A percentile compares a stretch with the other conserved stretches of the same genome.
Evolutionary conservation across 164 flowering plant genomes (phyloP).

Genomic region (Liriodendron chinense): DNA sequence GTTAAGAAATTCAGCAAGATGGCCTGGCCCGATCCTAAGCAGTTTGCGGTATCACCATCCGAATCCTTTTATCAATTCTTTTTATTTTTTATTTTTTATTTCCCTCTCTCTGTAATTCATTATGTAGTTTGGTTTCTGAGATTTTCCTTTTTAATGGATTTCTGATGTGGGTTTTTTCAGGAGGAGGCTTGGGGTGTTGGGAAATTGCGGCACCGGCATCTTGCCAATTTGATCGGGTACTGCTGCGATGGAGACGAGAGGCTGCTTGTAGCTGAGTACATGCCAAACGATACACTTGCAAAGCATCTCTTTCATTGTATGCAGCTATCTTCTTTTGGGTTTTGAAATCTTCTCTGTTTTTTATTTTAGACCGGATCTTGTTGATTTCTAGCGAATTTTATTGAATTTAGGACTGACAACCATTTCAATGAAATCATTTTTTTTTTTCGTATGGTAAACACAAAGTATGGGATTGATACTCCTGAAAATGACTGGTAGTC

Average conservation of each 20-base stretch:
- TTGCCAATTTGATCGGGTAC: conserved; percentile 94
- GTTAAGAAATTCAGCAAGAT: conserved; percentile 73
- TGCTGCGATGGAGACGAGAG: conserved; percentile 97
- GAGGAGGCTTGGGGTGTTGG: conserved; percentile 95
- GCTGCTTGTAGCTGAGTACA: conserved; percentile 89
- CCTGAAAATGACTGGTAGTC: not conserved
- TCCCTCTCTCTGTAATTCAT: not conserved
- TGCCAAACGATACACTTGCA: conserved; percentile 97
- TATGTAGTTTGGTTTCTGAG: not conserved
- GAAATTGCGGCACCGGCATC: conserved; percentile 68
- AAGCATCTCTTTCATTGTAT: conserved; percentile 97
- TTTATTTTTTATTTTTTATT: not conserved
- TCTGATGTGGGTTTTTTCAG: conserved; percentile 31
- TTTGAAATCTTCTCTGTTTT: not conserved
- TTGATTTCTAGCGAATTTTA: not conserved
- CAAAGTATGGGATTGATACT: not conserved
- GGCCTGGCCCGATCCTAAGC: conserved; percentile 95
- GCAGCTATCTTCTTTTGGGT: conserved; percentile 9
- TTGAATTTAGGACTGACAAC: not conserved
- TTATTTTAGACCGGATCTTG: not conserved
- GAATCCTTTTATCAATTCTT: not conserved
- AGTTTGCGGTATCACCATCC: conserved; percentile 71
- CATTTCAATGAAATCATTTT: not conserved
- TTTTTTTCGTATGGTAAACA: not conserved
- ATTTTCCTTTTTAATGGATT: not conserved